phyloP scores from a whole-genome alignment of 176 grass and related monocot genomes.

The Chloris gayana region DNA sequence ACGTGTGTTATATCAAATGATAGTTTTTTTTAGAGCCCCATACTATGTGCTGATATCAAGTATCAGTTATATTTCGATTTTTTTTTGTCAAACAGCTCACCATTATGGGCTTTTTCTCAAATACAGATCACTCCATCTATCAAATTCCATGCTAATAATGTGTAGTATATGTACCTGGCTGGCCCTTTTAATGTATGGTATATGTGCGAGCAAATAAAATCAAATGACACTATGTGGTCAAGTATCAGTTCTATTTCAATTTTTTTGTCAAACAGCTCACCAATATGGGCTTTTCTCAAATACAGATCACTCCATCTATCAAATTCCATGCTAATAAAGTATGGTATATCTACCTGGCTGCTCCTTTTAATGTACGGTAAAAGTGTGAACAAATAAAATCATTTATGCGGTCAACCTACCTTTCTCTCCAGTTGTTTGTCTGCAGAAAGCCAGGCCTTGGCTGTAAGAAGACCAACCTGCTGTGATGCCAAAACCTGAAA shows the following conservation, averaged over 20 bases:
- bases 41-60: background rate
- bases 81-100: background rate
- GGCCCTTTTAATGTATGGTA: no score
- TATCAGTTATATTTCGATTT: background rate
- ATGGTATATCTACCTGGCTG: no score
- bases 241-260: no score
- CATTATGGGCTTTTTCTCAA: background rate
- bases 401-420: no score
- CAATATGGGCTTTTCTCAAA: no score
- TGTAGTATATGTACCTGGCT: conserved; percentile 3
- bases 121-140: background rate
- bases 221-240: background rate
- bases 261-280: no score
- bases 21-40: no score
- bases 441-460: conserved; percentile 79
- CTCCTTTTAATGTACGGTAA: no score
- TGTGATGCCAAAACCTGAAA: conserved; percentile 70
- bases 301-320: no score
- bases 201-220: conserved; percentile 3
- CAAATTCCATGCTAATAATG: background rate
- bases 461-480: conserved; percentile 81
- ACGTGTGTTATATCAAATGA: no score
- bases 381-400: no score
- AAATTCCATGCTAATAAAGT: no score
- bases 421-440: conserved; percentile 80